Evolutionary conservation across 129 eudicot genomes (phyloP), one percentile per base, ranked within the genome.

Genomic region (Tagetes patula): DNA sequence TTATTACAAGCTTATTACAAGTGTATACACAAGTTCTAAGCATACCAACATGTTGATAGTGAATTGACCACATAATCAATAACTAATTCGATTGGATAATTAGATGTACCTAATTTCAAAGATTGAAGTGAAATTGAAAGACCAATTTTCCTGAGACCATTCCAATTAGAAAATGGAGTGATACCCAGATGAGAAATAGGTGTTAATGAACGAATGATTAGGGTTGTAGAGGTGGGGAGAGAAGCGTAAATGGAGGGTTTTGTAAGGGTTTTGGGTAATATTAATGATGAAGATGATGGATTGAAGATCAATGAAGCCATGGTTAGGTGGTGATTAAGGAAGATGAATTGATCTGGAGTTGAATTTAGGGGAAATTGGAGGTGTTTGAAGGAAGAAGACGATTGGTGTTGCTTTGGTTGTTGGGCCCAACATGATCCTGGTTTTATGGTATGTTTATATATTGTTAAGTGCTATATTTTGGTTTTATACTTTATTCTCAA

Each of bases 251-350:
- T 33, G 52, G 84, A 34, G 40, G 77, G 47, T 60, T 69, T 81
- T 69, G 48, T 72, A 33, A 41, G 3, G 14, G 6, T 50, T 46
- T 53, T 32, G 14, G 77, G 73, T 34, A 74, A 70, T 42, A 75
- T 49, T 30, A 36, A 10, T 11, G 72, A 78, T 11, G 89, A 55
- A 31, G 86, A 65, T 30, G 82, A 38, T 10, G 81, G 67, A 69
- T 74, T 49, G 75, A 71, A 54, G 78, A 85, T 77, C 13, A 86
- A 76, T 63, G 87, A 81, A 76, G 92, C 87, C 97, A 88, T 91
- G 38, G 67, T 67, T 69, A 43, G 39, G 71, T 59, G 73, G 76
- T 66, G 73, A 66, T 70, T 3, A 71, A 73, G 61, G 46, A 50
- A 46, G 30, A 55, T 0, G 48, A 42, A 65, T 39, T 45, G 45